Conservation (phyloP, 2,329 filamentous ascomycete species). For the Xylaria multiplex region DNA sequence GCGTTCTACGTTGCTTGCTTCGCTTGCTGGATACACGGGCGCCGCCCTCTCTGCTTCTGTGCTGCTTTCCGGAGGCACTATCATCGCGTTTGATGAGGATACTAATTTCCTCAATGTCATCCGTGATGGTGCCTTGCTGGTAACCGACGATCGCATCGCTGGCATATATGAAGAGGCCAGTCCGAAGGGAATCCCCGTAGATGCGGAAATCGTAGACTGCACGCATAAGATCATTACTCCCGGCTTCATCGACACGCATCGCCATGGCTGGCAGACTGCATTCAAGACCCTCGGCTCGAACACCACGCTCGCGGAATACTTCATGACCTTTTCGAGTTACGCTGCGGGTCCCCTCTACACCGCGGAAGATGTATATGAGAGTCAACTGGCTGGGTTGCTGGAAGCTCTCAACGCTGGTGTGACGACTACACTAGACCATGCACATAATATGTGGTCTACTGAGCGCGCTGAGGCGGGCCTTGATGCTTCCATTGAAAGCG, state of each 20-base stretch:
- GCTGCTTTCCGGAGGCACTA: slow-evolving; percentile 46
- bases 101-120: slow-evolving; percentile 44
- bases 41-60: slow-evolving; percentile 43
- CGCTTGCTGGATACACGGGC: slow-evolving; percentile 46
- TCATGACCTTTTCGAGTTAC: slow-evolving; percentile 53
- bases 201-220: slow-evolving; percentile 58
- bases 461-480: slow-evolving; percentile 57
- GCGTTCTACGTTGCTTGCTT: slow-evolving; percentile 36
- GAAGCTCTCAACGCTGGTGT: slow-evolving; percentile 64
- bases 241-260: slow-evolving; percentile 67
- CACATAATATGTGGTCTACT: slow-evolving; percentile 59
- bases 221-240: slow-evolving; percentile 62
- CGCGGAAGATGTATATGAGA: slow-evolving; percentile 58
- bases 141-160: slow-evolving; percentile 50
- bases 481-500: slow-evolving; percentile 59
- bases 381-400: slow-evolving; percentile 58
- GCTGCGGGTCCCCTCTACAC: slow-evolving; percentile 49
- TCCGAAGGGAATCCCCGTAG: slow-evolving; percentile 41
- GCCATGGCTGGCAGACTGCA: slow-evolving; percentile 66
- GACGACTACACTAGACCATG: slow-evolving; percentile 64
- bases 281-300: slow-evolving; percentile 64
- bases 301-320: slow-evolving; percentile 60
- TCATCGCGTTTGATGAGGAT: slow-evolving; percentile 46
- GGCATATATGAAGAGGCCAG: slow-evolving; percentile 44
- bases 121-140: slow-evolving; percentile 48